Percentiles rank a stretch among this genome's conserved stretches.
Conservation (phyloP, 345 rosid genomes). For the Melaleuca alternifolia region DNA sequence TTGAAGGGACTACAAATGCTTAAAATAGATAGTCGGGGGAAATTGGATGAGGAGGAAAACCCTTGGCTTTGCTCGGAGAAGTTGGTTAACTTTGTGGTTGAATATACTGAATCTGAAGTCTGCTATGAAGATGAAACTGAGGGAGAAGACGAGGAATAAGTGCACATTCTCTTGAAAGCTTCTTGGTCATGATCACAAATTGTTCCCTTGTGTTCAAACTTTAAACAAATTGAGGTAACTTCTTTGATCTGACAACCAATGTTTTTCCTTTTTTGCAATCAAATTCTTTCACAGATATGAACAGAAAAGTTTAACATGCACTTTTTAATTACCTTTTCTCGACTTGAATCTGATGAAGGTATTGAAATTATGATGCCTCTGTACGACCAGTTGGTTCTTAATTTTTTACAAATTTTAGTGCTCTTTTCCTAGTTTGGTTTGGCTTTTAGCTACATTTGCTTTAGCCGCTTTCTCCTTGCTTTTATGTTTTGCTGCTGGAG, state of each 20-base stretch:
- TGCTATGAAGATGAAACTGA: rapidly evolving
- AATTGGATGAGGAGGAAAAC: neutral
- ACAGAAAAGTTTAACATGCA: neutral
- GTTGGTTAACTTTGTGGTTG: rapidly evolving
- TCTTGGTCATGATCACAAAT: neutral
- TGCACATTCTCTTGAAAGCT: neutral
- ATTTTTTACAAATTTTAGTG: neutral
- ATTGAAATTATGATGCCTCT: rapidly evolving
- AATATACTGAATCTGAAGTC: too few relatives aligned
- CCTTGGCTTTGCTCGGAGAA: neutral
- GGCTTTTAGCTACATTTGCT: neutral
- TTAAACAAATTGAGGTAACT: neutral
- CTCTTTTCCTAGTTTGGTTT: neutral
- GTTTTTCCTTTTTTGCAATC: neutral
- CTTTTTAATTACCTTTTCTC: neutral
- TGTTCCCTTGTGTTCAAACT: neutral
- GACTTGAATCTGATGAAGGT: neutral
- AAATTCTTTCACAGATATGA: neutral
- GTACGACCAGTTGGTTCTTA: neutral
- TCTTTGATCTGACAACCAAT: neutral
- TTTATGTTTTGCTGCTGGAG: too few relatives aligned
- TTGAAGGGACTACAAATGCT: too few relatives aligned
- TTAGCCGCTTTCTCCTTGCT: too few relatives aligned
- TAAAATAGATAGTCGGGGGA: rapidly evolving
- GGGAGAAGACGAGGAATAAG: too few relatives aligned